Evolutionary conservation across 306 rosid genomes (phyloP).

Genomic region (Quercus bicolor): DNA sequence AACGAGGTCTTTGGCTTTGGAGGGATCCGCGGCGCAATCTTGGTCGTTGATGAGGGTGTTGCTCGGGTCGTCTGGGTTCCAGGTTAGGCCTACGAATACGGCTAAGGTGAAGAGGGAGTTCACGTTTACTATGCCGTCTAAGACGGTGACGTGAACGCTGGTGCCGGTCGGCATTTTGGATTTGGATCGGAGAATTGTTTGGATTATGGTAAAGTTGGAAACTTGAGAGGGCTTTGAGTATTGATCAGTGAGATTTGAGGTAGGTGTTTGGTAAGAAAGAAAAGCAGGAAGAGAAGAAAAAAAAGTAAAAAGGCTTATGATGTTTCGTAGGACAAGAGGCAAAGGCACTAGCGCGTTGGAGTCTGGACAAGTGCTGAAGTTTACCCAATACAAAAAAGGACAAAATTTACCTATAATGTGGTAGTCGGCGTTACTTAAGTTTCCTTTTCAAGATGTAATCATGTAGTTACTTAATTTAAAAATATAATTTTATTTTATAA

Average conservation of each 20-base stretch:
- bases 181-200: background rate
- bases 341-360: too few species aligned
- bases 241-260: background rate
- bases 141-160: constrained; percentile 63
- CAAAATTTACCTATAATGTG: too few species aligned
- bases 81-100: constrained; percentile 75
- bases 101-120: constrained; percentile 88
- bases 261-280: too few species aligned
- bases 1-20: constrained; percentile 65
- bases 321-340: too few species aligned
- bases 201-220: background rate
- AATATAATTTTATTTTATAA: too few species aligned
- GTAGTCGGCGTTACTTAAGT: too few species aligned
- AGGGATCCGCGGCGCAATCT: constrained; percentile 46
- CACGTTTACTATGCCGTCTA: constrained; percentile 77
- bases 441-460: too few species aligned
- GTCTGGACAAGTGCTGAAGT: too few species aligned
- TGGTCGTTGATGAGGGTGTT: constrained; percentile 40
- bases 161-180: constrained; percentile 48
- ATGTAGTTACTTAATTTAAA: too few species aligned
- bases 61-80: constrained; percentile 67
- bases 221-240: background rate
- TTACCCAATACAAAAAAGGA: too few species aligned
- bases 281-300: too few species aligned
- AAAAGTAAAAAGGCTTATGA: too few species aligned